Base-by-base conservation (phyloP, 2,329 filamentous ascomycete species). In the Ceratocystis eucalypticola region DNA sequence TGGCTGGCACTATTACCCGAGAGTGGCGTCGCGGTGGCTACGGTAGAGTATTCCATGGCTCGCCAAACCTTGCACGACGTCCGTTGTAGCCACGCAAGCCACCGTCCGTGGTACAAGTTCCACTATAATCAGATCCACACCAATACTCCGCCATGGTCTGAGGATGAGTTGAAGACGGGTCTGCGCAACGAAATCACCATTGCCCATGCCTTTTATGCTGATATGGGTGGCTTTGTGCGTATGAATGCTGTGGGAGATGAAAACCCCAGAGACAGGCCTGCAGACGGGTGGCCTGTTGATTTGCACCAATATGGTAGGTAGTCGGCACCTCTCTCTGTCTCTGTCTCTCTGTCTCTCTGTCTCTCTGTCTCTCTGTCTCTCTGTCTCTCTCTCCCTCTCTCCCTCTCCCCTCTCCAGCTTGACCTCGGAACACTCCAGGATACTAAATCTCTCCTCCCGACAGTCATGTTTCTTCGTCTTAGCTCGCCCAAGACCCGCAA, bases 181-280 rank as follows among this genome's bases (percentile, higher is more conserved):
- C 22, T 61, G 55, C 25, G 57, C 28, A 15, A 69, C 57, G 37
- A 69, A 62, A 73, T 72, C 72, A 72, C 71, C 3, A 66, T 72
- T 65, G 67, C 70, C 4, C 72, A 75, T 55, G 71, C 70, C 44
- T 74, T 74, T 57, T 74, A 72, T 63, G 71, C 70, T 15, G 67
- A 69, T 1, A 72, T 72, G 70, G 73, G 74, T 25, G 74, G 74
- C 17, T 73, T 75, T 37, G 68, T 70, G 5, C 67, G 64, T 15
- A 25, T 37, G 37, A 50, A 28, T n/a, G 17, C 55, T 8, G 53
- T 61, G 45, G 22, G 48, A 22, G 62, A 25, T 10, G 46, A 17
- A 28, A 17, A 22, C 2, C 37, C 12, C 5, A n/a, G 45, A n/a
- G 25, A 7, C 12, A 28, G 48, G 5, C 63, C 37, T 15, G 10